Evolutionary conservation across 306 rosid genomes (phyloP).

Genomic region (Carpinus fangiana): DNA sequence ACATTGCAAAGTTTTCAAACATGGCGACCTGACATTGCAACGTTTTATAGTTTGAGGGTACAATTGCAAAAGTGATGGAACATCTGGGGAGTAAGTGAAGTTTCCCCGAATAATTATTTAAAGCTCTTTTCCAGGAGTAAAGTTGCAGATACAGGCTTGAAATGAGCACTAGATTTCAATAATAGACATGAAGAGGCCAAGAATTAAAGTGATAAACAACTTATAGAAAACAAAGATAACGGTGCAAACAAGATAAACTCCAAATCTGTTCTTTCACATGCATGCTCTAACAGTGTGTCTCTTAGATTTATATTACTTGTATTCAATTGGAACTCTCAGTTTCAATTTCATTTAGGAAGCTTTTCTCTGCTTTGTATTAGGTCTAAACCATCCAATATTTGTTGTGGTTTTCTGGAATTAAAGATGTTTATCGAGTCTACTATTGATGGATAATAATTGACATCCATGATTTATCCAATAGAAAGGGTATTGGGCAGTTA

Average conservation of each 20-base stretch:
- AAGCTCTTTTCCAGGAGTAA: not conserved
- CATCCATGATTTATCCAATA: not conserved
- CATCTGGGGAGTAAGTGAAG: too few relatives aligned
- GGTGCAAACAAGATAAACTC: not conserved
- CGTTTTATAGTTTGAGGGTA: too few relatives aligned
- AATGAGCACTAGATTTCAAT: conserved; percentile 15
- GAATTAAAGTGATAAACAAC: conserved; percentile 10
- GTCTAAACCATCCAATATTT: too few relatives aligned
- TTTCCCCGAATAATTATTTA: too few relatives aligned
- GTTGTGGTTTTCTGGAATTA: too few relatives aligned
- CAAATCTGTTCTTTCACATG: not conserved
- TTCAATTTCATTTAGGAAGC: too few relatives aligned
- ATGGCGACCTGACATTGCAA: too few relatives aligned
- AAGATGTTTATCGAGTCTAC: too few relatives aligned
- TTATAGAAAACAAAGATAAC: not conserved
- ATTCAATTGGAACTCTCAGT: not conserved
- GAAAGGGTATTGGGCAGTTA: not conserved
- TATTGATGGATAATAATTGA: not conserved
- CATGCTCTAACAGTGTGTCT: not conserved
- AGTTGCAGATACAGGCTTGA: conserved; percentile 24
- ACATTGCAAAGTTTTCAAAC: too few relatives aligned
- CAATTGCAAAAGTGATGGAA: too few relatives aligned
- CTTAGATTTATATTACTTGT: not conserved
- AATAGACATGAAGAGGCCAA: conserved; percentile 10
- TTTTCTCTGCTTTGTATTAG: too few relatives aligned